Percentiles rank a stretch among this genome's conserved stretches.
These are phyloP conservation scores for Calocybe gangraenosa DNA, from an alignment of 768 basidiomycete species.

Conservation along the genomic window DNA sequence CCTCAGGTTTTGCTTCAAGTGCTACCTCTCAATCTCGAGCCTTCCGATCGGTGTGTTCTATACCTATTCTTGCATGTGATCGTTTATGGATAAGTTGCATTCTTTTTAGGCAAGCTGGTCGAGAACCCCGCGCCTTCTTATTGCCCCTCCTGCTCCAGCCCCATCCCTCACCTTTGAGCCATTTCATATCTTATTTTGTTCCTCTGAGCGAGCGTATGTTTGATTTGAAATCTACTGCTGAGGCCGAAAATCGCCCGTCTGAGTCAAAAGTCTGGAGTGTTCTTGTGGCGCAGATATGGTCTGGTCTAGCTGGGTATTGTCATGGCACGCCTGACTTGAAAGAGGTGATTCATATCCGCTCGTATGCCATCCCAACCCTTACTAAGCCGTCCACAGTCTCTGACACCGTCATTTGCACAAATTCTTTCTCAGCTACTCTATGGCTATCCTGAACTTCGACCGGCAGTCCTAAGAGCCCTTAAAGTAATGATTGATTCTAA, in stretches of 20 bases:
- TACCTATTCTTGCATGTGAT: not conserved
- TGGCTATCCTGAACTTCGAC: constrained; percentile 78
- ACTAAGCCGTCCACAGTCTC: constrained; percentile 43
- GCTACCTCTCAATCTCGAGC: constrained; percentile 85
- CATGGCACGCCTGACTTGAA: constrained; percentile 72
- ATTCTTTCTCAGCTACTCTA: constrained; percentile 94
- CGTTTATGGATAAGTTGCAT: not conserved
- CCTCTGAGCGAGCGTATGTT: constrained; percentile 94
- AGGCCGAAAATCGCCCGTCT: constrained; percentile 63
- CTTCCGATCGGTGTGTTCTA: constrained; percentile 62
- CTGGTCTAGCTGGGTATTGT: constrained; percentile 88
- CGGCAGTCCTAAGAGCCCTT: constrained; percentile 77
- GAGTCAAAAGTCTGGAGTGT: constrained; percentile 97
- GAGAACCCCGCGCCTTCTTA: constrained; percentile 86
- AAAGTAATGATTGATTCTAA: constrained; percentile 83
- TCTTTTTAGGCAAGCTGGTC: constrained; percentile 55
- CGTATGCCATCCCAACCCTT: too few relatives aligned
- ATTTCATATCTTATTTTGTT: constrained; percentile 89
- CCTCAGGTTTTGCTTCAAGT: constrained; percentile 70
- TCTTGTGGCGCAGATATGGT: constrained; percentile 91
- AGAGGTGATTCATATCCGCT: constrained; percentile 39
- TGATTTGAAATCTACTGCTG: constrained; percentile 77
- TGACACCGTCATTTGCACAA: constrained; percentile 58
- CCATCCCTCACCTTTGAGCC: constrained; percentile 75
- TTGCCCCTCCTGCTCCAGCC: constrained; percentile 81